Conservation (phyloP, 1,284 basidiomycete genomes). For the Fomitiporia mediterranea region DNA sequence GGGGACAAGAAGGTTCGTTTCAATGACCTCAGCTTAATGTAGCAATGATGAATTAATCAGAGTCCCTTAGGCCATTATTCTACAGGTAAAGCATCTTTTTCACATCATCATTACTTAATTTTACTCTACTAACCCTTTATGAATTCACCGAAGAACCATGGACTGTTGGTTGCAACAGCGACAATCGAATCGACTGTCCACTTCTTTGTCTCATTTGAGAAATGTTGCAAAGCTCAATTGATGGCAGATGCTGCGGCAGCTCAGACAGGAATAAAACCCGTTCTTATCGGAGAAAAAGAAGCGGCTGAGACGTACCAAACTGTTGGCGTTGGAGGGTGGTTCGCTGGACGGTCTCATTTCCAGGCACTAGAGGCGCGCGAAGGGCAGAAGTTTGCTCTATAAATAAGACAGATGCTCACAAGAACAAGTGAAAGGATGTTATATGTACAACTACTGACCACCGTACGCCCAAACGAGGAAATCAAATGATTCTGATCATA, state of each 20-base stretch:
- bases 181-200: constrained; percentile 39
- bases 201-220: constrained; percentile 38
- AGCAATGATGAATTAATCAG: background rate
- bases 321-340: constrained; percentile 37
- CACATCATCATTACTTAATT: constrained; percentile 13
- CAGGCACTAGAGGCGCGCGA: constrained; percentile 35
- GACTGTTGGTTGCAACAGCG: constrained; percentile 45
- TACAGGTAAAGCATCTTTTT: constrained; percentile 23
- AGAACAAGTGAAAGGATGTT: background rate
- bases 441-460: background rate
- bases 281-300: constrained; percentile 28
- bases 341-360: constrained; percentile 36
- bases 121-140: constrained; percentile 23
- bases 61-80: constrained; percentile 23
- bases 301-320: constrained; percentile 29
- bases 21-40: constrained; percentile 23
- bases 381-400: constrained; percentile 25
- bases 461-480: background rate
- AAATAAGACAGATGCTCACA: background rate
- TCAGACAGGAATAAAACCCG: constrained; percentile 30
- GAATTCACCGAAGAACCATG: constrained; percentile 53
- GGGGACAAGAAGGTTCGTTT: constrained; percentile 41
- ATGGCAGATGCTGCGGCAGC: constrained; percentile 44
- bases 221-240: constrained; percentile 47
- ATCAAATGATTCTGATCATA: background rate